These are phyloP conservation scores for Amanita jacksonii DNA, from an alignment of 768 basidiomycete genomes.

Conservation along the genomic window DNA sequence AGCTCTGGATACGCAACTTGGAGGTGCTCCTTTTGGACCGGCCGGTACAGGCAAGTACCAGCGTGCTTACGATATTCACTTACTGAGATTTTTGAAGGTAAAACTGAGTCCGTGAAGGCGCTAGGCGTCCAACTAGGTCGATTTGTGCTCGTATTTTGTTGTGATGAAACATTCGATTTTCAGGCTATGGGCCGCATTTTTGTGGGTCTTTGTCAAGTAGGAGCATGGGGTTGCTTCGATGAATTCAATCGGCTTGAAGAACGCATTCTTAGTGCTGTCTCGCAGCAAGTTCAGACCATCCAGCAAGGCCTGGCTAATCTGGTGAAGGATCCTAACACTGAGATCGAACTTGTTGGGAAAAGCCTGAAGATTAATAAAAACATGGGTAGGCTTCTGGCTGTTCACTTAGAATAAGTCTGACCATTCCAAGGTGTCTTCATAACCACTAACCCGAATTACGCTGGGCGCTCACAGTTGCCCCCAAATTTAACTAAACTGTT, in stretches of 20 bases:
- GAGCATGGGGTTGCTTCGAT: constrained; percentile 98
- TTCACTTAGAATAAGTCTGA: not conserved
- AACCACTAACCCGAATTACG: constrained; percentile 98
- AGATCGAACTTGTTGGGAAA: constrained; percentile 95
- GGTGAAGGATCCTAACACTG: constrained; percentile 74
- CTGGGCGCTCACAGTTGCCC: constrained; percentile 86
- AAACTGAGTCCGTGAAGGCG: constrained; percentile 99
- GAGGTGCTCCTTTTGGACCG: constrained; percentile 96
- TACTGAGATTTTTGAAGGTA: constrained; percentile 42
- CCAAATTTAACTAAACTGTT: constrained; percentile 89
- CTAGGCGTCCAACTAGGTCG: constrained; percentile 95
- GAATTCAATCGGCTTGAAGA: constrained; percentile 98
- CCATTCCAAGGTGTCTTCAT: constrained; percentile 81
- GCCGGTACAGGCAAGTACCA: constrained; percentile 76
- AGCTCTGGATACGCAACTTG: constrained; percentile 88
- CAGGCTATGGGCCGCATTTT: constrained; percentile 99
- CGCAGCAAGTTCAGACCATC: constrained; percentile 97
- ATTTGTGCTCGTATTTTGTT: constrained; percentile 99
- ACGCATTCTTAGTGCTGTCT: constrained; percentile 94
- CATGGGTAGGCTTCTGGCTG: constrained; percentile 48
- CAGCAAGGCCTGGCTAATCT: constrained; percentile 88
- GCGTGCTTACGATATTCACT: not conserved
- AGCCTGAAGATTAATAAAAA: constrained; percentile 88
- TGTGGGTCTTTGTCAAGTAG: constrained; percentile 96
- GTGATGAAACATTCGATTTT: constrained; percentile 99